Percentiles rank a stretch among this genome's conserved stretches.
These are phyloP conservation scores for Candida sithepensis DNA, from an alignment of 805 yeast genomes.

Conservation along the genomic window DNA sequence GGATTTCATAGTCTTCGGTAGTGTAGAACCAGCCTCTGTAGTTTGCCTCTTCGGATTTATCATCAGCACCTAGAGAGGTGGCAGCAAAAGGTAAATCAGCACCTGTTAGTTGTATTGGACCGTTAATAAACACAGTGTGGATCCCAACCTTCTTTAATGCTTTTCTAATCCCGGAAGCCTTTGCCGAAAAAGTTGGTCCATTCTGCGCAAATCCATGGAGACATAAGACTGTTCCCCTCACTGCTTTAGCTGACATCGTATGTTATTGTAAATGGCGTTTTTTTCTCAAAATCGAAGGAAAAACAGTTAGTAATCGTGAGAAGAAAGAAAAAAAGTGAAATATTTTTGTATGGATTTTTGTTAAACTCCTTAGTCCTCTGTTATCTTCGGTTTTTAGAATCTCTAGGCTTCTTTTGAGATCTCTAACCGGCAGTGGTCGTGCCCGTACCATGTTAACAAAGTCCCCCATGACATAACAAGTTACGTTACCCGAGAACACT, in stretches of 20 bases:
- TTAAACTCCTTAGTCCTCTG: neutral
- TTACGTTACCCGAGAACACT: no score
- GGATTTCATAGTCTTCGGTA: constrained; percentile 30
- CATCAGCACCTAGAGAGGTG: constrained; percentile 40
- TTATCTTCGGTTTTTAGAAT: neutral
- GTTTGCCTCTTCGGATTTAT: constrained; percentile 34
- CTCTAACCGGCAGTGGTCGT: neutral
- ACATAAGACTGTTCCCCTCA: constrained; percentile 61
- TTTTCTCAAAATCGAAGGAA: neutral
- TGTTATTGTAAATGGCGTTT: no score
- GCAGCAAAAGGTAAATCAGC: constrained; percentile 72
- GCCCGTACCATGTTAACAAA: no score
- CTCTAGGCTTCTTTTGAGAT: neutral
- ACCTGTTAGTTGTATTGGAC: constrained; percentile 61
- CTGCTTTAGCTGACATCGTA: constrained; percentile 24
- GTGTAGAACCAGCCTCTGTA: constrained; percentile 75
- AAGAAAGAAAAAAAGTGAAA: neutral
- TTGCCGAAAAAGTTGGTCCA: constrained; percentile 78
- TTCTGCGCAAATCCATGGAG: constrained; percentile 90
- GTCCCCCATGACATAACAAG: no score
- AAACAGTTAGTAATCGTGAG: neutral
- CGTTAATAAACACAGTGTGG: constrained; percentile 75
- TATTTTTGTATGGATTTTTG: no score
- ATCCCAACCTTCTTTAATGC: constrained; percentile 58
- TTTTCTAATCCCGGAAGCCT: constrained; percentile 86